Percentiles rank a stretch among this genome's conserved stretches.
Conservation (phyloP, 441 rosid genomes). For the Gossypium schwendimanii region DNA sequence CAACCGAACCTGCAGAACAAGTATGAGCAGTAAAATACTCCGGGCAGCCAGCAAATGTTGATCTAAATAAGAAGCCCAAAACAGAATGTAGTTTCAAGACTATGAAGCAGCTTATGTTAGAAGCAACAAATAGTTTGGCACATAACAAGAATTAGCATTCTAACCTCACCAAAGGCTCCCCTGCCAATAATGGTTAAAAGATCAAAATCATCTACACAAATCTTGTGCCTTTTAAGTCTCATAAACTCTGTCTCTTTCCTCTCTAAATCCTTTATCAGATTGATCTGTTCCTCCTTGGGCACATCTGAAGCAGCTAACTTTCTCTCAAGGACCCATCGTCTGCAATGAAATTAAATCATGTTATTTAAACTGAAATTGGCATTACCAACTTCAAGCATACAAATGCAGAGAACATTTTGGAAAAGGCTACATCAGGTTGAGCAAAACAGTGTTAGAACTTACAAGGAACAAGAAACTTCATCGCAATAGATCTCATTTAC, state of each 20-base stretch:
- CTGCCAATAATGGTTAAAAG: conserved; percentile 88
- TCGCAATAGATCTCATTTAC: background rate
- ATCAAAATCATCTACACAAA: conserved; percentile 89
- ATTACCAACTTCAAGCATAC: background rate
- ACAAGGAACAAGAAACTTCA: background rate
- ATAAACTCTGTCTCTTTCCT: conserved; percentile 90
- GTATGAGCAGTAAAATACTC: conserved; percentile 12
- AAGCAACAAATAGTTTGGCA: conserved; percentile 8
- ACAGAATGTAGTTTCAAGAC: background rate
- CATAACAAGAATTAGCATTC: conserved; percentile 18
- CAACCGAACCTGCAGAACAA: conserved; percentile 61
- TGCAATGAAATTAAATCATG: conserved; percentile 31
- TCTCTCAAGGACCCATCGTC: conserved; percentile 88
- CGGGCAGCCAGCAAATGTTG: conserved; percentile 5
- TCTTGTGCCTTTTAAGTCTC: conserved; percentile 88
- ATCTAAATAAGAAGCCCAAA: conserved; percentile 5
- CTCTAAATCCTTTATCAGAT: conserved; percentile 83
- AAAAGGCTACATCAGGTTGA: conserved; percentile 12
- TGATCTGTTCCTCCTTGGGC: conserved; percentile 78
- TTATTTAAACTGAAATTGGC: conserved; percentile 8
- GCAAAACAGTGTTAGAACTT: background rate
- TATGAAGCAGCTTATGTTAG: background rate
- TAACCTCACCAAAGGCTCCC: conserved; percentile 96
- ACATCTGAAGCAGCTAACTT: conserved; percentile 81
- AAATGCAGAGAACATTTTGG: background rate